phyloP scores from a whole-genome alignment of 1,284 basidiomycete genomes.

The Rhodotorula sp. region DNA sequence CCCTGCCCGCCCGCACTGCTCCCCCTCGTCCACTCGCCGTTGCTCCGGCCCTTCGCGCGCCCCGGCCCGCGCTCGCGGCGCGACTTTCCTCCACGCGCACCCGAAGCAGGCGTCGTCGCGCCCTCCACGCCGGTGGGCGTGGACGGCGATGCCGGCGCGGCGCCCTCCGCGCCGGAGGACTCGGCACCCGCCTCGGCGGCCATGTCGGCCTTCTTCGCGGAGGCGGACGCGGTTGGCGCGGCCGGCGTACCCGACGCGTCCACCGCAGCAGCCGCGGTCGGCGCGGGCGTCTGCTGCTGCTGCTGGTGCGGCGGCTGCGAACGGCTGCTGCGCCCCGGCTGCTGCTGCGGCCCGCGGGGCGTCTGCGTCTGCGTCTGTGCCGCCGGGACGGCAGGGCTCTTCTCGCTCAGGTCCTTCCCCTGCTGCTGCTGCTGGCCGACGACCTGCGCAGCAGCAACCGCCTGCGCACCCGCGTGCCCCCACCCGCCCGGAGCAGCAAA shows the following conservation, averaged over 20 bases:
- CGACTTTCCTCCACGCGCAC: constrained; percentile 11
- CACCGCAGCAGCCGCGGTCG: not conserved
- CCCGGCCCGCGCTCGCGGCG: constrained; percentile 1
- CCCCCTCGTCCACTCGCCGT: constrained; percentile 18
- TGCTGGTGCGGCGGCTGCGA: constrained; percentile 1
- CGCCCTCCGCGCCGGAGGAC: not conserved
- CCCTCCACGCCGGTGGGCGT: constrained; percentile 3
- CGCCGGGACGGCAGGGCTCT: not conserved
- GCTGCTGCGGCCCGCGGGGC: not conserved
- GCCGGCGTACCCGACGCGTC: not conserved
- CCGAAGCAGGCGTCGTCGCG: not conserved
- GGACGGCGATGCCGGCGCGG: not conserved
- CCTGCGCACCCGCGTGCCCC: not conserved
- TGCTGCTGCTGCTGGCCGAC: not conserved
- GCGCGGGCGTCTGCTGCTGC: not conserved
- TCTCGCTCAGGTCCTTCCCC: not conserved
- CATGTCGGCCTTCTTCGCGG: not conserved
- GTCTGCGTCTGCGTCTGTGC: not conserved
- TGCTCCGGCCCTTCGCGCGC: constrained; percentile 7
- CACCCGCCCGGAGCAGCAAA: constrained; percentile 7
- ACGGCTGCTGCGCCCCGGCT: not conserved
- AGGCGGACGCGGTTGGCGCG: not conserved
- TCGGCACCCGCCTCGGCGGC: not conserved
- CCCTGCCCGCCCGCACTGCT: not conserved
- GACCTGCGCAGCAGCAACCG: not conserved